These are phyloP conservation scores for Pestalotiopsis fici DNA, from an alignment of 2,329 filamentous ascomycete species.

Conservation along the genomic window DNA sequence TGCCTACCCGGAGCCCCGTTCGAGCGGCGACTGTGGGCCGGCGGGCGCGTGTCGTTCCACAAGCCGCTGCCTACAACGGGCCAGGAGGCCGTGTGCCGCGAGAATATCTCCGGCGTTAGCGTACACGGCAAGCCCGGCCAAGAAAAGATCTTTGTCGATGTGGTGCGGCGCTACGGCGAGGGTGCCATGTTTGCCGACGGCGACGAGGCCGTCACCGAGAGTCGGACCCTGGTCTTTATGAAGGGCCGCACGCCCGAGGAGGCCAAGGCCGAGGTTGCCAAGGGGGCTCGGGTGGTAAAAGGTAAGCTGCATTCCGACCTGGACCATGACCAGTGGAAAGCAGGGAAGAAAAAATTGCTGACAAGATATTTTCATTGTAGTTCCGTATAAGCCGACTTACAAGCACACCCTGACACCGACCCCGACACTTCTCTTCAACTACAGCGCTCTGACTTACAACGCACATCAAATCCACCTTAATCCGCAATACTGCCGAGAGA, in stretches of 20 bases:
- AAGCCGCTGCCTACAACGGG: conserved; percentile 39
- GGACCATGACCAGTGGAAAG: neutral
- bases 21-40: conserved; percentile 83
- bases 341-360: neutral
- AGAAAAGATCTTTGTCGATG: conserved; percentile 54
- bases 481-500: conserved; percentile 63
- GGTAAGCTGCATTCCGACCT: conserved; percentile 21
- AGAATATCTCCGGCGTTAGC: conserved; percentile 42
- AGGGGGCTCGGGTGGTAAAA: conserved; percentile 19
- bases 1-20: conserved; percentile 76
- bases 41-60: conserved; percentile 67
- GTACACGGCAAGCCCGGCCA: conserved; percentile 30
- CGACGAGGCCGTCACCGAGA: conserved; percentile 45
- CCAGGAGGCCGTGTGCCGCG: conserved; percentile 41
- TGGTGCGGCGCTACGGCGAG: conserved; percentile 45
- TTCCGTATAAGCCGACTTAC: conserved; percentile 34
- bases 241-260: conserved; percentile 26
- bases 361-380: conserved; percentile 19
- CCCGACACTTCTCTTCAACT: conserved; percentile 78
- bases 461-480: conserved; percentile 91
- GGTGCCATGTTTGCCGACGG: neutral
- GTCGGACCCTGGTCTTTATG: conserved; percentile 55
- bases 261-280: conserved; percentile 18
- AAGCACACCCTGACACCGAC: conserved; percentile 64
- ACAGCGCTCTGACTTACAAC: conserved; percentile 89